Percentiles rank a stretch among this genome's conserved stretches.
Evolutionary conservation across 192 early-diverging fungal genomes (phyloP).

Genomic region (Podila minutissima): DNA sequence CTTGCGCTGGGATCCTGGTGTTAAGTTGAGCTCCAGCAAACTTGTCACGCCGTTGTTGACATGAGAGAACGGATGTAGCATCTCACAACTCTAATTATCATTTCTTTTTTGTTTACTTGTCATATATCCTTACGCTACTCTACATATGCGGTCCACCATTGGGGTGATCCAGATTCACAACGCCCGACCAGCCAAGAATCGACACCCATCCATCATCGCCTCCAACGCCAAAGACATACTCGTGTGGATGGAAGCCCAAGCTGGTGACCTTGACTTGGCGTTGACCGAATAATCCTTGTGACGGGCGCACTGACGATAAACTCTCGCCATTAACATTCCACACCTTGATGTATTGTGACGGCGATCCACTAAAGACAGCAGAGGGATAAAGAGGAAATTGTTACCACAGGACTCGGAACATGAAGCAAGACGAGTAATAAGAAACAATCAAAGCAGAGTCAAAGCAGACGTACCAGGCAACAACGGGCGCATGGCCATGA

Average conservation of each 20-base stretch:
- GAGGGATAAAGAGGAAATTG: slow-evolving; percentile 3
- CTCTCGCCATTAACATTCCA: slow-evolving; percentile 64
- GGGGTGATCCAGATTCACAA: not conserved
- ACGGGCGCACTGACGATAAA: slow-evolving; percentile 58
- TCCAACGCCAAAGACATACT: slow-evolving; percentile 64
- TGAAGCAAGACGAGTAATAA: no score
- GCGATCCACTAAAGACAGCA: slow-evolving; percentile 31
- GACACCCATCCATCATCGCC: slow-evolving; percentile 56
- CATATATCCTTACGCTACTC: no score
- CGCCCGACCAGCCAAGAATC: slow-evolving; percentile 42
- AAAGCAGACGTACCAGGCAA: slow-evolving; percentile 61
- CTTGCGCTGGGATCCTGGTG: no score
- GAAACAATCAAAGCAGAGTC: no score
- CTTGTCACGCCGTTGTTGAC: no score
- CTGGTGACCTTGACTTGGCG: slow-evolving; percentile 59
- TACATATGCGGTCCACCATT: not conserved
- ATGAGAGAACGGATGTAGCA: no score
- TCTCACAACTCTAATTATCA: no score
- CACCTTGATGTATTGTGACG: slow-evolving; percentile 60
- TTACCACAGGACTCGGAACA: not conserved
- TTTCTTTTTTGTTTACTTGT: no score
- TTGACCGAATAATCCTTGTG: slow-evolving; percentile 68
- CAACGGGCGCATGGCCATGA: slow-evolving; percentile 67
- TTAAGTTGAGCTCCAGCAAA: no score
- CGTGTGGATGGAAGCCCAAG: slow-evolving; percentile 75